Evolutionary conservation across 768 basidiomycete species (phyloP).

Genomic region (Termitomyces sp.): DNA sequence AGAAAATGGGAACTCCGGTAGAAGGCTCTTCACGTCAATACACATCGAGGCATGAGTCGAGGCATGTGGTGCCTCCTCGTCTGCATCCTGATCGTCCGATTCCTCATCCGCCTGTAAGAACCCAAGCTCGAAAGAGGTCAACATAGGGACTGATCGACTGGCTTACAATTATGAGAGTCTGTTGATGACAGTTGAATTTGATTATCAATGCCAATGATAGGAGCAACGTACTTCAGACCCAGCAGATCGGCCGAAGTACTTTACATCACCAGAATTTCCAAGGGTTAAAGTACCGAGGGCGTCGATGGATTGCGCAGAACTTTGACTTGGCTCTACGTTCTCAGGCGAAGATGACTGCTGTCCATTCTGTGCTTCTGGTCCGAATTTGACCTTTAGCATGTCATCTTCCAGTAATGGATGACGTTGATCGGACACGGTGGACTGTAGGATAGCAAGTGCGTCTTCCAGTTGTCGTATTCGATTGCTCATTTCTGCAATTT

Average conservation of each 20-base stretch:
- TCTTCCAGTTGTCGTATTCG: conserved; percentile 68
- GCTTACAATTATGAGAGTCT: conserved; percentile 39
- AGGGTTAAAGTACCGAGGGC: conserved; percentile 62
- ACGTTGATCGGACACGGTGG: conserved; percentile 46
- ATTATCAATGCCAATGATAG: background rate
- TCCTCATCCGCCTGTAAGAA: conserved; percentile 21
- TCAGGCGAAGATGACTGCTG: conserved; percentile 2
- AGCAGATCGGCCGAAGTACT: conserved; percentile 61
- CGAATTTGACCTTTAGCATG: conserved; percentile 51
- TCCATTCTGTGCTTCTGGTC: conserved; percentile 35
- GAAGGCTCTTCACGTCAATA: conserved; percentile 29
- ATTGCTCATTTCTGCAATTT: conserved; percentile 62
- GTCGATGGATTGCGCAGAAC: conserved; percentile 34
- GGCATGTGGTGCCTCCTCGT: conserved; percentile 9
- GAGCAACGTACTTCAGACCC: conserved; percentile 45
- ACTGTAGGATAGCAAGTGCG: conserved; percentile 56
- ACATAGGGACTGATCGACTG: background rate
- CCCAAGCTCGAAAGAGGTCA: background rate
- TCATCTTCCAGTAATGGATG: conserved; percentile 57
- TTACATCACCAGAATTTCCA: conserved; percentile 52
- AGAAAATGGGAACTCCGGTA: conserved; percentile 37
- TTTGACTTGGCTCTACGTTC: conserved; percentile 30
- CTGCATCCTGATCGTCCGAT: conserved; percentile 22
- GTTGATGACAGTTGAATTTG: background rate
- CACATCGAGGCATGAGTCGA: conserved; percentile 9